A percentile compares a stretch with the other conserved stretches of the same genome.
These are phyloP conservation scores for Eudorina sp. DNA, from an alignment of 139 green algal genomes.

Conservation along the genomic window DNA sequence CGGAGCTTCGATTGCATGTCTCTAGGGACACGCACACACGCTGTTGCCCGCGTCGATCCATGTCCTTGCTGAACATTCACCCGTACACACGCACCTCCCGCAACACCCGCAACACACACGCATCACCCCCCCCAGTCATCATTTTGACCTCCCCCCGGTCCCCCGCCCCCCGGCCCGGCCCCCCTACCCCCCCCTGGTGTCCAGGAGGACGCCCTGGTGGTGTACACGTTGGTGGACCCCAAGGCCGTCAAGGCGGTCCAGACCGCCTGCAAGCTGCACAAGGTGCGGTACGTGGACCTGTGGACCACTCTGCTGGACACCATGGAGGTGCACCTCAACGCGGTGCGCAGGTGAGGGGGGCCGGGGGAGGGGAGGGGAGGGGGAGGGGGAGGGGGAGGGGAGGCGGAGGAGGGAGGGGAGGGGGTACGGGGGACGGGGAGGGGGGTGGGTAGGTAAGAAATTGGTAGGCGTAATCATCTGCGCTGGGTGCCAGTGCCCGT, in stretches of 20 bases:
- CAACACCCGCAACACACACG: too few relatives aligned
- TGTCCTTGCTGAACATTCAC: too few relatives aligned
- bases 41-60: too few relatives aligned
- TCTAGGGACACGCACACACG: too few relatives aligned
- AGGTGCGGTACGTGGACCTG: slow-evolving; percentile 70
- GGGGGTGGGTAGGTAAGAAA: too few relatives aligned
- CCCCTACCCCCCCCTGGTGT: neutral
- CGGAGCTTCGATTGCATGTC: too few relatives aligned
- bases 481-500: too few relatives aligned
- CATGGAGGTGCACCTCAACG: slow-evolving; percentile 72
- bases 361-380: neutral
- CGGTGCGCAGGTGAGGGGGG: slow-evolving; percentile 38
- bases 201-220: slow-evolving; percentile 72
- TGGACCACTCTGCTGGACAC: slow-evolving; percentile 69
- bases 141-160: too few relatives aligned
- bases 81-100: too few relatives aligned
- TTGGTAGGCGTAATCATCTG: too few relatives aligned
- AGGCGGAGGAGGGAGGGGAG: neutral
- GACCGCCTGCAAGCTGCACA: slow-evolving; percentile 59
- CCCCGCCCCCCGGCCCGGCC: neutral
- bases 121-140: too few relatives aligned
- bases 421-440: too few relatives aligned
- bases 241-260: slow-evolving; percentile 55
- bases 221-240: slow-evolving; percentile 69
- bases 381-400: neutral